Percentiles rank a stretch among this genome's conserved stretches.
Evolutionary conservation across 169 alveolate genomes (phyloP).

Genomic region (Eimeria tenella): DNA sequence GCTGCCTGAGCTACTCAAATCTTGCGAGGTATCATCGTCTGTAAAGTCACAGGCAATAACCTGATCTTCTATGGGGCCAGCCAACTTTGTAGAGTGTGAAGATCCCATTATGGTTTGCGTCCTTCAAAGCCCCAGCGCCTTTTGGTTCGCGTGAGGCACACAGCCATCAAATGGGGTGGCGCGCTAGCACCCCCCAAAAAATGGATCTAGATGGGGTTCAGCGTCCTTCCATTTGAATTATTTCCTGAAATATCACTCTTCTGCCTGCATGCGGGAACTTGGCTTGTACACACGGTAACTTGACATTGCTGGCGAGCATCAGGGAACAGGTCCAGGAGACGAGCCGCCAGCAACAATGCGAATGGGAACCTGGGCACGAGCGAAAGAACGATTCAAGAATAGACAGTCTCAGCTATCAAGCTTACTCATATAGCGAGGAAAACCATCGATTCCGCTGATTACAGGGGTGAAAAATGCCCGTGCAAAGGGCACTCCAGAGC

Average conservation of each 20-base stretch:
- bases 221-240: slow-evolving; percentile 55
- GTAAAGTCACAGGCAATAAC: neutral
- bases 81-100: slow-evolving; percentile 38
- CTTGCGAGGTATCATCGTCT: slow-evolving; percentile 39
- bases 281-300: slow-evolving; percentile 10
- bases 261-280: neutral
- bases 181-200: slow-evolving; percentile 62
- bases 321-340: slow-evolving; percentile 55
- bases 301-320: slow-evolving; percentile 15
- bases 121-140: slow-evolving; percentile 1
- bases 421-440: neutral
- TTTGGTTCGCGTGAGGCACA: slow-evolving; percentile 60
- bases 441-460: neutral
- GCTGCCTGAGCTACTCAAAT: slow-evolving; percentile 27
- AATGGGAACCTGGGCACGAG: neutral
- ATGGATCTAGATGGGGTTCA: neutral
- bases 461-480: neutral
- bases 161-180: slow-evolving; percentile 38
- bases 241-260: neutral
- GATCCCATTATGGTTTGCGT: slow-evolving; percentile 38
- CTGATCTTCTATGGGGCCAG: neutral
- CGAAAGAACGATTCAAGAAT: neutral
- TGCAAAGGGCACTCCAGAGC: neutral
- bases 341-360: slow-evolving; percentile 52
- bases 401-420: neutral